These are phyloP conservation scores for Hypoxylon crocopeplum DNA, from an alignment of 495 filamentous ascomycete genomes.

Conservation along the genomic window DNA sequence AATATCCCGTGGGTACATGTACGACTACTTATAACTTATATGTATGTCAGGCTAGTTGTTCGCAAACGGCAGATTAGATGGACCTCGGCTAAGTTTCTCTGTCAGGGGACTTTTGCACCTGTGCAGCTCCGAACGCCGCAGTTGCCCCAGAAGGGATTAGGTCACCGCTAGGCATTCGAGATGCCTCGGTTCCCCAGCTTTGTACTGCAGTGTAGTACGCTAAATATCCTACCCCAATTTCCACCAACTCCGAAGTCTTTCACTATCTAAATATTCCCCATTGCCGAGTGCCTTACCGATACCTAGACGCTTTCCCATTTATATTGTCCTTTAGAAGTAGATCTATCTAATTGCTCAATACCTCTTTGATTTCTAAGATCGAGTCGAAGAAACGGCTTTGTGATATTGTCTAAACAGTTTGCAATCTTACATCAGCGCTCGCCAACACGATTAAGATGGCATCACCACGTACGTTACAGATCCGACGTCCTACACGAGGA, in stretches of 20 bases:
- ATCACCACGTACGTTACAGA: constrained; percentile 72
- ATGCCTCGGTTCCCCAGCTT: constrained; percentile 36
- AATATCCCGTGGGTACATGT: background rate
- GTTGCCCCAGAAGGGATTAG: constrained; percentile 1
- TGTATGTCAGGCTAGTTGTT: background rate
- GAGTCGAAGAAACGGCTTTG: background rate
- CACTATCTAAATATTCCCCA: background rate
- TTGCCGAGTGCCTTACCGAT: constrained; percentile 23
- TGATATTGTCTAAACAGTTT: background rate
- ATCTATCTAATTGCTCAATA: constrained; percentile 14
- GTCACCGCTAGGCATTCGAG: background rate
- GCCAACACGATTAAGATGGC: constrained; percentile 64
- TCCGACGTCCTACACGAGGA: background rate
- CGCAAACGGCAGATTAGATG: background rate
- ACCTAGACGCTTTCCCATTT: background rate
- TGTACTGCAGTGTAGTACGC: background rate
- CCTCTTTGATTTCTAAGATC: constrained; percentile 7
- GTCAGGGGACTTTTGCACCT: background rate
- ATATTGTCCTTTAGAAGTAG: background rate
- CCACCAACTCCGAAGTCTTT: constrained; percentile 4
- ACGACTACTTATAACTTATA: too few relatives aligned
- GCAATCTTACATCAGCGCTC: background rate
- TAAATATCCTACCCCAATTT: constrained; percentile 9
- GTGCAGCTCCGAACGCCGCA: background rate
- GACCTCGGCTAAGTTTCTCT: constrained; percentile 20